Conservation (phyloP, 2,329 filamentous ascomycete genomes). For the Chlorencoelia australis region DNA sequence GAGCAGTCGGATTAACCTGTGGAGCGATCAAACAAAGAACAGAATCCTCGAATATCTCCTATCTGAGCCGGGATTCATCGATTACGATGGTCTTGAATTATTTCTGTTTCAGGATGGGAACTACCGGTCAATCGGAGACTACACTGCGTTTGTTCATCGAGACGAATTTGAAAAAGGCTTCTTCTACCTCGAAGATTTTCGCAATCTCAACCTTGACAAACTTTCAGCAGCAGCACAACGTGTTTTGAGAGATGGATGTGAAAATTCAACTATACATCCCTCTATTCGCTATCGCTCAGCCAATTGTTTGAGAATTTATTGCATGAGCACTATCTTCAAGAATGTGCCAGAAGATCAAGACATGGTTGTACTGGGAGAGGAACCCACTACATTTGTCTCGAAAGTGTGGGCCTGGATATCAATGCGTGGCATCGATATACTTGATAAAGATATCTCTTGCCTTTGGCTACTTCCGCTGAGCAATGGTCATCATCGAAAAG, state of each 20-base stretch:
- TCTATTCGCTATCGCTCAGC: slow-evolving; percentile 15
- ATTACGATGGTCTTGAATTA: slow-evolving; percentile 11
- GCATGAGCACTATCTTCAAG: slow-evolving; percentile 8
- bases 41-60: slow-evolving; percentile 16
- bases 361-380: slow-evolving; percentile 3
- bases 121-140: slow-evolving; percentile 10
- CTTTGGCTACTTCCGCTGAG: slow-evolving; percentile 24
- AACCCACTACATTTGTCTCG: slow-evolving; percentile 5
- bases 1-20: slow-evolving; percentile 1
- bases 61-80: slow-evolving; percentile 3
- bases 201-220: slow-evolving; percentile 12
- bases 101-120: slow-evolving; percentile 19
- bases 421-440: slow-evolving; percentile 7
- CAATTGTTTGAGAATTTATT: slow-evolving; percentile 10
- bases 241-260: slow-evolving; percentile 6
- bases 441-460: slow-evolving; percentile 5
- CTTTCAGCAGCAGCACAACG: slow-evolving; percentile 5
- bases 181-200: slow-evolving; percentile 9
- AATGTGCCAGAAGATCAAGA: slow-evolving; percentile 7
- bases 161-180: slow-evolving; percentile 14
- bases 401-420: slow-evolving; percentile 15
- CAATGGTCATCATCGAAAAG: slow-evolving; percentile 16
- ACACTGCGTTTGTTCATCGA: slow-evolving; percentile 11
- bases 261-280: slow-evolving; percentile 5
- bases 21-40: slow-evolving; percentile 9